Evolutionary conservation across 2,329 filamentous ascomycete species (phyloP), one percentile per base, ranked within the genome.

Genomic region (Diaporthe ampelina): DNA sequence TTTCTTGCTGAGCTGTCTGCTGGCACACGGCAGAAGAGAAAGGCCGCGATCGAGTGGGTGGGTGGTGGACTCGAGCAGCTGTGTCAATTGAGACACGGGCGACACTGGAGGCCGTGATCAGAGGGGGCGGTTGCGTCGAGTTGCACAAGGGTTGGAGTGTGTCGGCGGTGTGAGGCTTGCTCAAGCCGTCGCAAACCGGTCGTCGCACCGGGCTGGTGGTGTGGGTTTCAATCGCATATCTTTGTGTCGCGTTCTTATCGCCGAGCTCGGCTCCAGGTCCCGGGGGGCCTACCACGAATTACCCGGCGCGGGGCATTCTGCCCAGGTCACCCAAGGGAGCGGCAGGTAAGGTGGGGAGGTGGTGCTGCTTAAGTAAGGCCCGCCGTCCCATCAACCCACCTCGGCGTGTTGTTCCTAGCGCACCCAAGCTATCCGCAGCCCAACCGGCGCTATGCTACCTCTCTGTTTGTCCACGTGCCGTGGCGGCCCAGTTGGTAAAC

Each of bases 141-240:
- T 43, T 50, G 73, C 54, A 56, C 73, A 37, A 45, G 35, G 32
- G 26, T 10, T 63, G 32, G 45, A 24, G 43, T 65, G 26, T 67
- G 45, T 48, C 54, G 61, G 32, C 29, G 70, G 35, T 59, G 54
- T n/a, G 19, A 50, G 52, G 56, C 70, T 24, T 45, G 43, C 56
- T 54, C 48, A 54, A 75, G 61, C 73, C 73, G 73, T 75, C 73
- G 61, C 73, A 75, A 73, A 56, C 70, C 58, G 70, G 50, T 13
- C 50, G 57, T 72, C 57, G 29, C 69, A 54, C 68, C 32, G 26
- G 15, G 13, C 7, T 50, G 37, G 59, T 37, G 52, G 40, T 59
- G 54, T 70, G 37, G 37, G 54, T 45, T 58, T 35, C 68, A 61
- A 57, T 35, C 61, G 61, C 50, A 29, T 21, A 40, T 50, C 11